Base-by-base conservation (phyloP, 2,329 filamentous ascomycete species). In the Phyllosticta citribraziliensis region DNA sequence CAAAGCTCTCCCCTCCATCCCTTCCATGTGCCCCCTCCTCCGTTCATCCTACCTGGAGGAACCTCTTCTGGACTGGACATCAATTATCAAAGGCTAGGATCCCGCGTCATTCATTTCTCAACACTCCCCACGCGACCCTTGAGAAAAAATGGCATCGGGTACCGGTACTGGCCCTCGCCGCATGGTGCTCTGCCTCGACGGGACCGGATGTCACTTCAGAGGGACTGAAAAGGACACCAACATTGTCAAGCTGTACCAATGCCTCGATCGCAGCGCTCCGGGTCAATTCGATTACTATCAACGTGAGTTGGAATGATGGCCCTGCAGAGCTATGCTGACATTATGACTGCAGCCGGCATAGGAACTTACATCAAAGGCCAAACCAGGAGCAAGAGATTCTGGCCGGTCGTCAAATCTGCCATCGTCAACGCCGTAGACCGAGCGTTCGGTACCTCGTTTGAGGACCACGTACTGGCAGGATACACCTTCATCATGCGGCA, bases 151-250 rank as follows among this genome's bases (percentile, higher is more conserved):
- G 2, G 50, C 56, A 6, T 24, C 19, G 8, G 40, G 19, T 12
- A 12, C 56, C 10, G 35, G n/a, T 11, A 9, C 62, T 72, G 14
- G 64, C 2, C 30, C 57, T 10, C 57, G 57, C 1, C 52, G 57
- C 8, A 24, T 60, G 0, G 57, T 75, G 17, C 73, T 79, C 22
- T 79, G 74, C 63, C 76, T 77, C 52, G 75, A 77, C 61, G 75
- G 75, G 30, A 76, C 74, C 12, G 74, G n/a, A n/a, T n/a, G n/a
- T n/a, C n/a, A n/a, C n/a, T n/a, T n/a, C n/a, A n/a, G n/a, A n/a
- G n/a, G n/a, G n/a, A n/a, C n/a, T n/a, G n/a, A n/a, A n/a, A n/a
- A n/a, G n/a, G n/a, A n/a, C n/a, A n/a, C n/a, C n/a, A n/a, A n/a
- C n/a, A n/a, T n/a, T n/a, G n/a, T n/a, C n/a, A n/a, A n/a, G n/a